Conservation (phyloP, 1,284 basidiomycete species). For the Microbotryum scabiosae region DNA sequence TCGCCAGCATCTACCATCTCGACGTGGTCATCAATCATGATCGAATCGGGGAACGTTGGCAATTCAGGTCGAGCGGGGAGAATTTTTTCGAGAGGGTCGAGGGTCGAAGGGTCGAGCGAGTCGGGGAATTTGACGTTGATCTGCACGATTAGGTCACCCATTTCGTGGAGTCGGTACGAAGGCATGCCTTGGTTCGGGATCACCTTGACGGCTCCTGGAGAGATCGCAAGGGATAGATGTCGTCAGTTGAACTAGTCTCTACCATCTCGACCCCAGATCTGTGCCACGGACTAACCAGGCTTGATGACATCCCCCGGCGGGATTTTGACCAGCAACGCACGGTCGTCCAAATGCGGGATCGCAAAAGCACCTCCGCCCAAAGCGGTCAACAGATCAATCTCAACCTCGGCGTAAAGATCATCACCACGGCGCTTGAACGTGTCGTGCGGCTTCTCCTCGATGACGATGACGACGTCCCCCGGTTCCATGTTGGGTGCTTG, state of each 20-base stretch:
- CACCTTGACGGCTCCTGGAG: slow-evolving; percentile 73
- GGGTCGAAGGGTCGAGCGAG: slow-evolving; percentile 57
- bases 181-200: slow-evolving; percentile 97
- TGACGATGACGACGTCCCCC: slow-evolving; percentile 93
- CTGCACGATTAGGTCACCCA: slow-evolving; percentile 86
- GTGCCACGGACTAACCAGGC: slow-evolving; percentile 54
- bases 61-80: slow-evolving; percentile 70
- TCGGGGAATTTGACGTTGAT: slow-evolving; percentile 87
- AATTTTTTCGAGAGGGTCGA: slow-evolving; percentile 73
- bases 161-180: slow-evolving; percentile 92
- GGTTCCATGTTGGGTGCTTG: slow-evolving; percentile 84
- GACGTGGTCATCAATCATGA: slow-evolving; percentile 71
- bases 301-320: slow-evolving; percentile 84
- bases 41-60: slow-evolving; percentile 59
- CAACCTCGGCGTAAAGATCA: slow-evolving; percentile 77
- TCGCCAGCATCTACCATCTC: slow-evolving; percentile 73
- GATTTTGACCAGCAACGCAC: slow-evolving; percentile 74
- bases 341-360: slow-evolving; percentile 90
- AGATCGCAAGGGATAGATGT: background rate
- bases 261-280: background rate
- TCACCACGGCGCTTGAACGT: slow-evolving; percentile 88
- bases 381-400: slow-evolving; percentile 89
- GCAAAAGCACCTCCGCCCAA: slow-evolving; percentile 84
- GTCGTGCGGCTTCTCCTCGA: slow-evolving; percentile 91
- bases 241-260: slow-evolving; percentile 2